These are phyloP conservation scores for Antrodiella citrinella DNA, from an alignment of 768 basidiomycete genomes.

Conservation along the genomic window DNA sequence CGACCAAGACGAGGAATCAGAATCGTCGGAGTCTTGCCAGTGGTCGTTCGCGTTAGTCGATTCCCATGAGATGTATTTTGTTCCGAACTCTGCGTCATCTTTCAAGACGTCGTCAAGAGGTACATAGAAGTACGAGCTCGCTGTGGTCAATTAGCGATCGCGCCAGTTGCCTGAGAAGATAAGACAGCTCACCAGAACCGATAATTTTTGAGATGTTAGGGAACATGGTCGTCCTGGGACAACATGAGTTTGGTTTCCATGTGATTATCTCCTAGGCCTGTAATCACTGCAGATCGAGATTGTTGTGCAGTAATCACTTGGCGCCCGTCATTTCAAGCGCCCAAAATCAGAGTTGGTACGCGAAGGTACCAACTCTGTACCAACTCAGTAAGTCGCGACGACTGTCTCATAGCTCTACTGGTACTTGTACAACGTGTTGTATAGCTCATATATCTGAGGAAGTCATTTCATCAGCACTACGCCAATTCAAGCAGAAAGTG, in stretches of 20 bases:
- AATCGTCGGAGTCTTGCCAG: conserved; percentile 12
- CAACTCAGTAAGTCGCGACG: too few species aligned
- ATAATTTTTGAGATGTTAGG: conserved; percentile 16
- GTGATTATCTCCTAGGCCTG: conserved; percentile 17
- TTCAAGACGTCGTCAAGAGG: conserved; percentile 43
- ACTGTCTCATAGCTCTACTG: too few species aligned
- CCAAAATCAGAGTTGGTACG: too few species aligned
- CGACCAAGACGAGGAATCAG: conserved; percentile 17
- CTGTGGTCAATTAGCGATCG: conserved; percentile 25
- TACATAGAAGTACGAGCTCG: conserved; percentile 54
- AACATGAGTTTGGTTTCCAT: conserved; percentile 12
- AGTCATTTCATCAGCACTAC: too few species aligned
- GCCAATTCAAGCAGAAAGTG: too few species aligned
- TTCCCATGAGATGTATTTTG: conserved; percentile 24
- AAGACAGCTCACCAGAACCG: conserved; percentile 4
- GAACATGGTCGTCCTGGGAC: conserved; percentile 21
- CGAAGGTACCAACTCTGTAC: too few species aligned
- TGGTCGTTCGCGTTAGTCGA: conserved; percentile 8
- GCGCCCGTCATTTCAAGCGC: too few species aligned
- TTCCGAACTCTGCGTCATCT: conserved; percentile 25
- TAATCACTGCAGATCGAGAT: too few species aligned
- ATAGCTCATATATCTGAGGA: too few species aligned
- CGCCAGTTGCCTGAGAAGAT: not conserved
- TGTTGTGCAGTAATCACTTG: too few species aligned
- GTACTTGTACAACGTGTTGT: too few species aligned